A percentile compares a stretch with the other conserved stretches of the same genome.
phyloP scores from a whole-genome alignment of 2,329 filamentous ascomycete genomes.

The Fonsecaea erecta region DNA sequence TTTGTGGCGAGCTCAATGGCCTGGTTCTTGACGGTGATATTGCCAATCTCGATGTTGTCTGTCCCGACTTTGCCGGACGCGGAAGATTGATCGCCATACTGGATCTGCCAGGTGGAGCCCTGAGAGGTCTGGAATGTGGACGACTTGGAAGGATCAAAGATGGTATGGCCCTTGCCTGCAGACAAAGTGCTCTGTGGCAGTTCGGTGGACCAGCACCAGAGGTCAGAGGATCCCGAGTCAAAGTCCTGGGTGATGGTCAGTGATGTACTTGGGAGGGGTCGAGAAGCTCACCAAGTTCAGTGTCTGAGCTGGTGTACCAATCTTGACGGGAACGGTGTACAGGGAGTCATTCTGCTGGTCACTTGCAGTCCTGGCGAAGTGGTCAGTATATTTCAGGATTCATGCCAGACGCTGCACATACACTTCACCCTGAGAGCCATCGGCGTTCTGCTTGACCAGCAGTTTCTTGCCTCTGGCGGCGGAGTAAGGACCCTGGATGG shows the following conservation, averaged over 20 bases:
- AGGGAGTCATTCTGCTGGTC: conserved; percentile 70
- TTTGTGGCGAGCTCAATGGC: conserved; percentile 67
- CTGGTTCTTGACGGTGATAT: conserved; percentile 65
- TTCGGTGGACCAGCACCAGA: conserved; percentile 66
- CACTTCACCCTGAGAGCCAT: conserved; percentile 18
- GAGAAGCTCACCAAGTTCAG: conserved; percentile 45
- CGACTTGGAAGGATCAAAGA: conserved; percentile 66
- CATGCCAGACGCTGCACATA: conserved; percentile 8
- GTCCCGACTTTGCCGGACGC: conserved; percentile 69
- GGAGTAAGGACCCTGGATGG: conserved; percentile 65
- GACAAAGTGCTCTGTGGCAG: conserved; percentile 47
- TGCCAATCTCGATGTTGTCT: conserved; percentile 66
- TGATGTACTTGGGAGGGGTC: not conserved
- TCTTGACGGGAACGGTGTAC: conserved; percentile 68
- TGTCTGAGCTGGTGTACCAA: conserved; percentile 69
- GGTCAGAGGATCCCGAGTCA: conserved; percentile 72
- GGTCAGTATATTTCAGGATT: not conserved
- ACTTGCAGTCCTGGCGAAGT: conserved; percentile 54
- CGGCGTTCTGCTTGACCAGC: conserved; percentile 17
- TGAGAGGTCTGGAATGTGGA: conserved; percentile 60
- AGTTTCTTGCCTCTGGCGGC: conserved; percentile 51
- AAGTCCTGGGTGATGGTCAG: conserved; percentile 54
- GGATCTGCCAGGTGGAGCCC: conserved; percentile 66
- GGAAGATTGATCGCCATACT: conserved; percentile 69
- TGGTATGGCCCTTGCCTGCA: conserved; percentile 51